Conservation (phyloP, 306 rosid species). For the Rosa chinensis region DNA sequence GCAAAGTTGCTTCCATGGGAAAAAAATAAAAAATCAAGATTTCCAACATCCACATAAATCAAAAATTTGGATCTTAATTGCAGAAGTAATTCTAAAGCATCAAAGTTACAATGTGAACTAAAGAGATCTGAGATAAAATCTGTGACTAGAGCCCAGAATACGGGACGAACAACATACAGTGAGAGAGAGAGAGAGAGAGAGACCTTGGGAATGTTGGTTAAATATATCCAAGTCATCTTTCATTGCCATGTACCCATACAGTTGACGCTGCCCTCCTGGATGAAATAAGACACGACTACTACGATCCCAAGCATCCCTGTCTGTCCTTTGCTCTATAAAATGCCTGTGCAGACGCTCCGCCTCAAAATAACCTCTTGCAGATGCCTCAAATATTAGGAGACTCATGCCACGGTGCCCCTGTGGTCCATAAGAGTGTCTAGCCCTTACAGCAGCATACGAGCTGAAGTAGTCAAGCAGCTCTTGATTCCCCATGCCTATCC, state of each 20-base stretch:
- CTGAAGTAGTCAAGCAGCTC: conserved; percentile 74
- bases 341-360: conserved; percentile 81
- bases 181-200: conserved; percentile 20
- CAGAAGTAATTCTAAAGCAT: too few relatives aligned
- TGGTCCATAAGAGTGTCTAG: conserved; percentile 86
- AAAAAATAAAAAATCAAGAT: not conserved
- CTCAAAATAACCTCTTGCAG: conserved; percentile 76
- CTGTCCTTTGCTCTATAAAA: conserved; percentile 66
- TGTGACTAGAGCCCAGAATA: too few relatives aligned
- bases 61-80: not conserved
- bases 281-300: conserved; percentile 32
- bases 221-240: conserved; percentile 70
- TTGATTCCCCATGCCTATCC: conserved; percentile 70
- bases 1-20: not conserved
- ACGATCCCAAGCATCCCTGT: conserved; percentile 60
- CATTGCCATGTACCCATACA: conserved; percentile 68
- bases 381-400: conserved; percentile 73
- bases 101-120: too few relatives aligned
- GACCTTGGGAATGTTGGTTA: conserved; percentile 77
- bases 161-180: too few relatives aligned
- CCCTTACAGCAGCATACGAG: conserved; percentile 53
- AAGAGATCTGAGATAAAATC: too few relatives aligned
- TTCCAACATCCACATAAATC: not conserved
- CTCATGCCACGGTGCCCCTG: conserved; percentile 92
- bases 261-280: conserved; percentile 74